Conservation (phyloP, 345 rosid species). For the Rhodamnia rubescens region DNA sequence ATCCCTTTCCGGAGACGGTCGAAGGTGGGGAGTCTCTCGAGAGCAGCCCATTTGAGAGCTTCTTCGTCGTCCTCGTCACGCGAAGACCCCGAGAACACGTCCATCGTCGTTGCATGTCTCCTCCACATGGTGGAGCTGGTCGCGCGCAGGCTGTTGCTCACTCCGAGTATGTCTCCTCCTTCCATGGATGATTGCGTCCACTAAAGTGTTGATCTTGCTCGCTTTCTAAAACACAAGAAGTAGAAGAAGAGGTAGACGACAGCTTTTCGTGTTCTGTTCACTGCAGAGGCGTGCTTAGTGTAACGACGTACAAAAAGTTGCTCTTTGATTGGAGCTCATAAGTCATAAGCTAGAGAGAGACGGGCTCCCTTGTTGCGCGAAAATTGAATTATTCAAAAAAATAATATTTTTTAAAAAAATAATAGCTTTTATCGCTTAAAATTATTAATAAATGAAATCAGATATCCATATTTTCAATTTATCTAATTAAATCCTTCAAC, state of each 20-base stretch:
- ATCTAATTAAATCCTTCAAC: too few relatives aligned
- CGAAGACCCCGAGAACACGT: slow-evolving; percentile 26
- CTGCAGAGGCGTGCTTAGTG: neutral
- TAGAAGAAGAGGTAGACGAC: neutral
- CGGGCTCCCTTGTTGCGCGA: too few relatives aligned
- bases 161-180: slow-evolving; percentile 2
- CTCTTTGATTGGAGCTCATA: neutral
- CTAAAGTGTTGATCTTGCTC: neutral
- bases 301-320: neutral
- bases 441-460: too few relatives aligned
- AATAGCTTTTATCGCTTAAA: too few relatives aligned
- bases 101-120: neutral
- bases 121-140: slow-evolving; percentile 12
- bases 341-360: too few relatives aligned
- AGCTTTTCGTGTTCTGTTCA: neutral
- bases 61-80: slow-evolving; percentile 46
- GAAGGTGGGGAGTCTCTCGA: slow-evolving; percentile 43
- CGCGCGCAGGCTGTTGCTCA: slow-evolving; percentile 4
- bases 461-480: too few relatives aligned
- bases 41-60: slow-evolving; percentile 50
- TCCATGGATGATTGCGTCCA: neutral
- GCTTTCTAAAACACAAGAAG: neutral
- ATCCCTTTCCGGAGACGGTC: slow-evolving; percentile 36
- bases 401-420: too few relatives aligned
- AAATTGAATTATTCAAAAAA: too few relatives aligned